phyloP scores from a whole-genome alignment of 495 filamentous ascomycete genomes.

The Tetracladium setigerum region DNA sequence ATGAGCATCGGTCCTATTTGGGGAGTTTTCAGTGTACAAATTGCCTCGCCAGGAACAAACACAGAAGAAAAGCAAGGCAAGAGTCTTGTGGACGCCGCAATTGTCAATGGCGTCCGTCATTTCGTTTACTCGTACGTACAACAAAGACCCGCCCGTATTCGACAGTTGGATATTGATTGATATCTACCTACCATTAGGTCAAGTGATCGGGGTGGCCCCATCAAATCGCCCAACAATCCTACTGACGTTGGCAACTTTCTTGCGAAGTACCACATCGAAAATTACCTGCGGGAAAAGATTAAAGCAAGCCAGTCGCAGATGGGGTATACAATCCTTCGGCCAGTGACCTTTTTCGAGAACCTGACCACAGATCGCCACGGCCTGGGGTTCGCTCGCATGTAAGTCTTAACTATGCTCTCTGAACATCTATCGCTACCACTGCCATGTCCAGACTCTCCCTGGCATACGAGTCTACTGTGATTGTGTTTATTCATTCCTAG shows the following conservation, averaged over 20 bases:
- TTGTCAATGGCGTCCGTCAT: constrained; percentile 50
- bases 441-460: too few relatives aligned
- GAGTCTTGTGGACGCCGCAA: constrained; percentile 50
- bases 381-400: constrained; percentile 52
- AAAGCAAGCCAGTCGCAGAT: constrained; percentile 31
- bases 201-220: constrained; percentile 60
- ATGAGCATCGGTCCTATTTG: constrained; percentile 41
- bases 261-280: constrained; percentile 60
- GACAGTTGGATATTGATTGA: too few relatives aligned
- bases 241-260: constrained; percentile 63
- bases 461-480: too few relatives aligned
- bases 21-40: constrained; percentile 40
- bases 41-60: too few relatives aligned
- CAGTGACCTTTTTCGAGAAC: constrained; percentile 64
- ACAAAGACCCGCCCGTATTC: too few relatives aligned
- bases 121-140: constrained; percentile 65
- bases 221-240: constrained; percentile 44
- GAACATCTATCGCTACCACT: too few relatives aligned
- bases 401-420: too few relatives aligned
- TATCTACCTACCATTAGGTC: too few relatives aligned
- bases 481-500: too few relatives aligned
- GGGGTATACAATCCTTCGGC: constrained; percentile 53
- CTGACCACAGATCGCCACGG: constrained; percentile 47
- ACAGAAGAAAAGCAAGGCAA: constrained; percentile 60
- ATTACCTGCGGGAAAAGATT: constrained; percentile 47